phyloP scores from a whole-genome alignment of 2,329 filamentous ascomycete genomes.

The Scytalidium sp. region DNA sequence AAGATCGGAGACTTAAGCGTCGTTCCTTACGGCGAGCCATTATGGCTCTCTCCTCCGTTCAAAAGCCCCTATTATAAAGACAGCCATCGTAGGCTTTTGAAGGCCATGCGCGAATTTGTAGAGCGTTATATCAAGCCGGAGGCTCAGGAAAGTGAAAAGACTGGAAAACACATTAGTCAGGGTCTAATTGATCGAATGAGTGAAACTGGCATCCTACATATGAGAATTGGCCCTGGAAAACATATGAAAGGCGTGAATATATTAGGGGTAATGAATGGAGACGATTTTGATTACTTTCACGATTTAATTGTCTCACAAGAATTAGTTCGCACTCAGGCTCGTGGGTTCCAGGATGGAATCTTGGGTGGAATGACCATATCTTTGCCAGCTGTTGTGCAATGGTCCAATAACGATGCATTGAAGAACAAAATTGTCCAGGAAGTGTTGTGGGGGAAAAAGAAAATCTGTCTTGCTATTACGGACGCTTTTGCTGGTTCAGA shows the following conservation, averaged over 20 bases:
- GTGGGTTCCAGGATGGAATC: conserved; percentile 84
- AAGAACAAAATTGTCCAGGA: conserved; percentile 68
- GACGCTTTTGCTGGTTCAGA: conserved; percentile 86
- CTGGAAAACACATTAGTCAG: conserved; percentile 67
- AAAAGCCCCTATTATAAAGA: conserved; percentile 79
- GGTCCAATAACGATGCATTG: conserved; percentile 64
- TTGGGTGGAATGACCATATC: conserved; percentile 85
- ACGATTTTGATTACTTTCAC: conserved; percentile 87
- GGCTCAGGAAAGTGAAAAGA: conserved; percentile 71
- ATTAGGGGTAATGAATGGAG: conserved; percentile 70
- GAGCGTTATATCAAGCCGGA: conserved; percentile 71
- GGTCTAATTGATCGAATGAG: conserved; percentile 77
- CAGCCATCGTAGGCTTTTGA: conserved; percentile 65
- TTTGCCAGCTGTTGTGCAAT: conserved; percentile 77
- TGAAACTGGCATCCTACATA: conserved; percentile 68
- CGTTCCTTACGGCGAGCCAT: conserved; percentile 81
- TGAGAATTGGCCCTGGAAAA: conserved; percentile 80
- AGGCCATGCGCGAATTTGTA: conserved; percentile 69
- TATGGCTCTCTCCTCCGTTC: conserved; percentile 77
- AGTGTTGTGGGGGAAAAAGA: conserved; percentile 77
- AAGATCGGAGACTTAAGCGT: conserved; percentile 68
- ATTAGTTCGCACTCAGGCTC: conserved; percentile 64
- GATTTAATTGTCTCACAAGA: conserved; percentile 77
- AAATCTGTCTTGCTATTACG: conserved; percentile 84
- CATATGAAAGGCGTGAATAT: conserved; percentile 72